Conservation (phyloP, 2,329 filamentous ascomycete genomes). For the Pseudocercospora musae region DNA sequence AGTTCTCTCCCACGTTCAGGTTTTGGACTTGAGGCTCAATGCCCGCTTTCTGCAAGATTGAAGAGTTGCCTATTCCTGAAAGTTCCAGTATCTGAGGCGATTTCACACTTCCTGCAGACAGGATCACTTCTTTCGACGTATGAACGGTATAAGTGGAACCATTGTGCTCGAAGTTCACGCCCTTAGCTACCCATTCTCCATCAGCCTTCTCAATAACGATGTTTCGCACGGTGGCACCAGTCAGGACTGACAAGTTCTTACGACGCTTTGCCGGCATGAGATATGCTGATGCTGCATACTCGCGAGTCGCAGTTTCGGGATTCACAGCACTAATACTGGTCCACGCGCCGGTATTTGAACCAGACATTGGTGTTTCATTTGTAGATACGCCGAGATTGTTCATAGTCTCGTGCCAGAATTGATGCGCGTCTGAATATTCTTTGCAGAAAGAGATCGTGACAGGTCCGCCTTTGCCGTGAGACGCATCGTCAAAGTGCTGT, state of each 20-base stretch:
- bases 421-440: conserved; percentile 6
- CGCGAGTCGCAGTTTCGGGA: conserved; percentile 25
- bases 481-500: neutral
- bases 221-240: conserved; percentile 33
- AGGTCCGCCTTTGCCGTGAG: conserved; percentile 10
- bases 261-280: conserved; percentile 25
- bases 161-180: neutral
- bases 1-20: conserved; percentile 61
- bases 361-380: conserved; percentile 27
- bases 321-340: conserved; percentile 13
- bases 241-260: conserved; percentile 30
- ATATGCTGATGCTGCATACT: conserved; percentile 32
- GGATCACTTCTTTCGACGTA: conserved; percentile 40
- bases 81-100: conserved; percentile 64
- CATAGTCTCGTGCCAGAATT: conserved; percentile 33
- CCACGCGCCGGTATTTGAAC: conserved; percentile 11
- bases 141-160: neutral
- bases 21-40: conserved; percentile 56
- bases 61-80: conserved; percentile 57
- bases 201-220: neutral
- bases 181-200: neutral
- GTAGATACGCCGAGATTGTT: conserved; percentile 35
- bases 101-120: conserved; percentile 57
- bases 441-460: conserved; percentile 9
- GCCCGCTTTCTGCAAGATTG: conserved; percentile 50